Evolutionary conservation across 345 rosid genomes (phyloP).

Genomic region (Arabis hirsuta): DNA sequence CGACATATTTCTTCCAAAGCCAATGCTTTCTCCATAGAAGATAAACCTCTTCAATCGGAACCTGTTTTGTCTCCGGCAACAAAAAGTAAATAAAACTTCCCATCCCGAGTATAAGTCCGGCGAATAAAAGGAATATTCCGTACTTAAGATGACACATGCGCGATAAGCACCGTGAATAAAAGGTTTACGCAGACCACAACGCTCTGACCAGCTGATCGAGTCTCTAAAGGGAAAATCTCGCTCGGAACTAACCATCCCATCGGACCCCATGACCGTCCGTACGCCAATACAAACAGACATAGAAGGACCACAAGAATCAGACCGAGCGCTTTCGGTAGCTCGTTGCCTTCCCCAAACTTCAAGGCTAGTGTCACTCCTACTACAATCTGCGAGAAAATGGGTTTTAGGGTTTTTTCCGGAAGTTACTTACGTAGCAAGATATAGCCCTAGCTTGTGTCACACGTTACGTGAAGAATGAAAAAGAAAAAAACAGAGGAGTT

Average conservation of each 20-base stretch:
- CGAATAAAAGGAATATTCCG: constrained; percentile 79
- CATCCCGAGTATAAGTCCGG: constrained; percentile 66
- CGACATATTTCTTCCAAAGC: constrained; percentile 77
- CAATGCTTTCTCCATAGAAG: constrained; percentile 74
- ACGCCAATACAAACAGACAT: constrained; percentile 74
- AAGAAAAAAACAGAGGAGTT: constrained; percentile 29
- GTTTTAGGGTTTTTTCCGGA: not conserved
- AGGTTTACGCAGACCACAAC: constrained; percentile 82
- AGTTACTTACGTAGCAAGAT: constrained; percentile 6
- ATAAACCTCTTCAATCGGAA: constrained; percentile 83
- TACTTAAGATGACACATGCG: constrained; percentile 81
- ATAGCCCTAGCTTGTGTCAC: not conserved
- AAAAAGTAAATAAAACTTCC: constrained; percentile 73
- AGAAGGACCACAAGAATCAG: constrained; percentile 61
- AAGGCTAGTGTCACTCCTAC: constrained; percentile 67
- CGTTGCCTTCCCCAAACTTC: constrained; percentile 66
- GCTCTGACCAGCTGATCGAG: constrained; percentile 92
- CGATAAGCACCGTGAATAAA: constrained; percentile 80
- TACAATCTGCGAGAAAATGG: constrained; percentile 48
- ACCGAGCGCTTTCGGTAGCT: constrained; percentile 52
- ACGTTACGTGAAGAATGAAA: not conserved
- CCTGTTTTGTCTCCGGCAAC: constrained; percentile 90
- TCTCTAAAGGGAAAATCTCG: constrained; percentile 86
- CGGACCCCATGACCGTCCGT: constrained; percentile 96
- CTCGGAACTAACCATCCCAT: constrained; percentile 97